phyloP scores from a whole-genome alignment of 2,329 filamentous ascomycete genomes.

The Fusarium sp. region DNA sequence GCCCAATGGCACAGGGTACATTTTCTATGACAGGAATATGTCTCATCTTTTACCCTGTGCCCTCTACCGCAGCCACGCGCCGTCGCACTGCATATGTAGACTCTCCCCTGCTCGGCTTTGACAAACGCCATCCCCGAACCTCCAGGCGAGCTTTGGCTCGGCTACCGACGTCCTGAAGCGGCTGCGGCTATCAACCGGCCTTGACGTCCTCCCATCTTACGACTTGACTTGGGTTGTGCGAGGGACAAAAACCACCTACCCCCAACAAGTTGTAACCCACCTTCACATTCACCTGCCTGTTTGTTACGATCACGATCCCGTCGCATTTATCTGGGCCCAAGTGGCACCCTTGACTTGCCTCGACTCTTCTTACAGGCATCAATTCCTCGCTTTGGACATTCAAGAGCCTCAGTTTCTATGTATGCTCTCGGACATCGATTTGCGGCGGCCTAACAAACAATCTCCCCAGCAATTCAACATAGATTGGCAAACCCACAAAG shows the following conservation, averaged over 20 bases:
- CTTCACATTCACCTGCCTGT: constrained; percentile 19
- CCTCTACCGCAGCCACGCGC: constrained; percentile 18
- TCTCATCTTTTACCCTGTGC: constrained; percentile 22
- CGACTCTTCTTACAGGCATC: neutral
- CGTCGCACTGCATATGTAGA: constrained; percentile 14
- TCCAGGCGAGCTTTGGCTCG: constrained; percentile 38
- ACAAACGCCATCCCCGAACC: constrained; percentile 33
- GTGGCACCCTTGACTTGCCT: neutral
- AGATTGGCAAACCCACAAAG: neutral
- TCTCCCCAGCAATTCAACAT: neutral
- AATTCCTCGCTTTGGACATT: constrained; percentile 3
- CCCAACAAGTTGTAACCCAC: constrained; percentile 23
- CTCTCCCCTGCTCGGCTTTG: constrained; percentile 33
- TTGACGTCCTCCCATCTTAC: constrained; percentile 28
- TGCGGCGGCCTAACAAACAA: constrained; percentile 5
- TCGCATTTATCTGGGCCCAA: neutral
- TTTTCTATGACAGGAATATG: constrained; percentile 36
- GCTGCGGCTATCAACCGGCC: constrained; percentile 19
- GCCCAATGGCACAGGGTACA: constrained; percentile 21
- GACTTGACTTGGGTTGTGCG: constrained; percentile 11
- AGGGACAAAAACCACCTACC: constrained; percentile 39
- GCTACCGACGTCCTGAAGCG: constrained; percentile 38
- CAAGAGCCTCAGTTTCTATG: constrained; percentile 2
- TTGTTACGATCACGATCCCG: constrained; percentile 20
- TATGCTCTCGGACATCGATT: constrained; percentile 16